A percentile compares a stretch with the other conserved stretches of the same genome.
These are phyloP conservation scores for Ophiognomonia clavigignenti-juglandacearum DNA, from an alignment of 2,329 filamentous ascomycete genomes.

Conservation along the genomic window DNA sequence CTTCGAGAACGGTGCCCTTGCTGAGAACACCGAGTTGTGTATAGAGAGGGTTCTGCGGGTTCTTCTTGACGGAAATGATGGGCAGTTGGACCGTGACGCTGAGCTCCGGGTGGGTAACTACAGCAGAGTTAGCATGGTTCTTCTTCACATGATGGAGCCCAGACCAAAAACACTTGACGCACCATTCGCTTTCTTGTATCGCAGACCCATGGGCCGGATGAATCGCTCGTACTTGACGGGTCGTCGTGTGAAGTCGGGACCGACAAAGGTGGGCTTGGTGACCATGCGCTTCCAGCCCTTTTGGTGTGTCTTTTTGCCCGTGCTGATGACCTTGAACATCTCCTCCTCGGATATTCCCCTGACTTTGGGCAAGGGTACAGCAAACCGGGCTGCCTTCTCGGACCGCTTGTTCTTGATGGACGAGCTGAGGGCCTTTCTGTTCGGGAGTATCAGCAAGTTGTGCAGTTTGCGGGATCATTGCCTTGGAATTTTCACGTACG, in stretches of 20 bases:
- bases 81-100: conserved; percentile 84
- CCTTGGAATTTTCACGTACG: too few relatives aligned
- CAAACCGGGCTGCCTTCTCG: conserved; percentile 92
- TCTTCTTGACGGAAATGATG: conserved; percentile 67
- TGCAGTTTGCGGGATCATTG: too few relatives aligned
- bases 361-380: conserved; percentile 89
- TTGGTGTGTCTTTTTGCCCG: conserved; percentile 87
- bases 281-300: conserved; percentile 63
- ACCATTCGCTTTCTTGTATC: conserved; percentile 39
- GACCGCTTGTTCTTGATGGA: conserved; percentile 94
- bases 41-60: conserved; percentile 81
- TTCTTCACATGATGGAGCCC: background rate
- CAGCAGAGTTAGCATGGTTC: conserved; percentile 25
- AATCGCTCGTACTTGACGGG: conserved; percentile 72
- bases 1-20: conserved; percentile 76
- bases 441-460: too few relatives aligned
- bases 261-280: conserved; percentile 85
- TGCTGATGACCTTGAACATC: conserved; percentile 86
- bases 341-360: conserved; percentile 91
- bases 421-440: conserved; percentile 43
- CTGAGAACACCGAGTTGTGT: conserved; percentile 88
- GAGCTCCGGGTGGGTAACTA: conserved; percentile 68
- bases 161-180: background rate
- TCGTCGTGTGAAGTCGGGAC: conserved; percentile 76
- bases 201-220: conserved; percentile 43